Evolutionary conservation across 106 monocot genomes (phyloP).

Genomic region (Allium fistulosum): DNA sequence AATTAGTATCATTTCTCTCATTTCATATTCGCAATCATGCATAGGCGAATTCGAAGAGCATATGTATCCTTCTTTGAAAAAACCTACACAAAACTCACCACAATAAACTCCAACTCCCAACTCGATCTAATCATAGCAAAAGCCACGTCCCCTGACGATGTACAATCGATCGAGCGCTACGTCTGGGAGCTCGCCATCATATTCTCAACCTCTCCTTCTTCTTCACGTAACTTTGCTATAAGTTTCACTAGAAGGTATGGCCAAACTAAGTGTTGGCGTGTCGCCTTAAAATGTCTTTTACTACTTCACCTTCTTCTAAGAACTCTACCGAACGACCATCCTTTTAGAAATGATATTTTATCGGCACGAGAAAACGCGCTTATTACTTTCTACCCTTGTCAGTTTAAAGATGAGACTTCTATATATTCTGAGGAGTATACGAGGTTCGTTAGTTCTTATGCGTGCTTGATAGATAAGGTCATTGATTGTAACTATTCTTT

Average conservation of each 20-base stretch:
- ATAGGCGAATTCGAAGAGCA: not conserved
- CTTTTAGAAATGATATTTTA: slow-evolving; percentile 11
- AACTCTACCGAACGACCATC: slow-evolving; percentile 7
- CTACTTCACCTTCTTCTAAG: slow-evolving; percentile 25
- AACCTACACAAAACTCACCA: slow-evolving; percentile 4
- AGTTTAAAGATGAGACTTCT: slow-evolving; percentile 1
- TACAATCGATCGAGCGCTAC: not conserved
- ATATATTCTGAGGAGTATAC: slow-evolving; percentile 2
- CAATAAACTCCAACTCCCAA: not conserved
- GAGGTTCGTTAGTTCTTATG: slow-evolving; percentile 4
- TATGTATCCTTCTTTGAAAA: not conserved
- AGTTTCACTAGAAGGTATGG: slow-evolving; percentile 14
- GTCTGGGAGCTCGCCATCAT: slow-evolving; percentile 3
- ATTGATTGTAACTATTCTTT: not conserved
- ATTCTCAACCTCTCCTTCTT: slow-evolving; percentile 7
- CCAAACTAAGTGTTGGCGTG: slow-evolving; percentile 10
- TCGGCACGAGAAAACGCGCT: slow-evolving; percentile 9
- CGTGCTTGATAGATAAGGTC: slow-evolving; percentile 10
- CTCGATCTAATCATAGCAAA: slow-evolving; percentile 10
- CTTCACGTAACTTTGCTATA: slow-evolving; percentile 7
- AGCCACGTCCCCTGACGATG: slow-evolving; percentile 11
- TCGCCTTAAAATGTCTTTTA: slow-evolving; percentile 21
- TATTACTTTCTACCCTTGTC: slow-evolving; percentile 10
- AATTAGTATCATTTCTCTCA: too few relatives aligned
- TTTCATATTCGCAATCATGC: not conserved